Conservation (phyloP, 106 monocot species). For the Dioscorea zingiberensis region DNA sequence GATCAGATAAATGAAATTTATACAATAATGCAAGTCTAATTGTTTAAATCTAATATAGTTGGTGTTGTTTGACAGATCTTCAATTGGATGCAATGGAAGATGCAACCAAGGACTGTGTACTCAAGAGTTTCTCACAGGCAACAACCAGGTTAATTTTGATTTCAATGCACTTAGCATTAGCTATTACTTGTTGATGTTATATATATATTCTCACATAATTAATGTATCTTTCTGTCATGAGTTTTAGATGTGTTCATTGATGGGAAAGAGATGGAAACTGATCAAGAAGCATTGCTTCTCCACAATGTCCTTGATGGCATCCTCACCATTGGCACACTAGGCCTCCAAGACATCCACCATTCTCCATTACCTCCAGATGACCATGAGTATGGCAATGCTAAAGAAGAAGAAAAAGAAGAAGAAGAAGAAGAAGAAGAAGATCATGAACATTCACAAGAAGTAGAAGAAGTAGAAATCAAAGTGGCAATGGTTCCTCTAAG, state of each 20-base stretch:
- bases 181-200: background rate
- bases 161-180: background rate
- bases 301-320: slow-evolving; percentile 12
- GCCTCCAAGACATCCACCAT: slow-evolving; percentile 4
- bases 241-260: background rate
- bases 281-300: slow-evolving; percentile 8
- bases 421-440: background rate
- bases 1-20: too few species aligned
- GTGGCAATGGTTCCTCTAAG: background rate
- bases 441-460: background rate
- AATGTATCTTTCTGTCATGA: too few species aligned
- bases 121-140: slow-evolving; percentile 6
- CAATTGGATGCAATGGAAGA: slow-evolving; percentile 20
- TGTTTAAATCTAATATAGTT: too few species aligned
- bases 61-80: slow-evolving; percentile 9
- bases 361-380: background rate
- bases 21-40: too few species aligned
- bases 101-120: slow-evolving; percentile 9
- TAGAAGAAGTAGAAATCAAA: background rate
- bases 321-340: slow-evolving; percentile 28
- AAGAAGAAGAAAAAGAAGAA: background rate
- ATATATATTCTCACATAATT: too few species aligned
- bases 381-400: background rate
- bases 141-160: slow-evolving; percentile 8
- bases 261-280: background rate